Conservation (phyloP, 768 basidiomycete species). For the Tulasnella sp. region DNA sequence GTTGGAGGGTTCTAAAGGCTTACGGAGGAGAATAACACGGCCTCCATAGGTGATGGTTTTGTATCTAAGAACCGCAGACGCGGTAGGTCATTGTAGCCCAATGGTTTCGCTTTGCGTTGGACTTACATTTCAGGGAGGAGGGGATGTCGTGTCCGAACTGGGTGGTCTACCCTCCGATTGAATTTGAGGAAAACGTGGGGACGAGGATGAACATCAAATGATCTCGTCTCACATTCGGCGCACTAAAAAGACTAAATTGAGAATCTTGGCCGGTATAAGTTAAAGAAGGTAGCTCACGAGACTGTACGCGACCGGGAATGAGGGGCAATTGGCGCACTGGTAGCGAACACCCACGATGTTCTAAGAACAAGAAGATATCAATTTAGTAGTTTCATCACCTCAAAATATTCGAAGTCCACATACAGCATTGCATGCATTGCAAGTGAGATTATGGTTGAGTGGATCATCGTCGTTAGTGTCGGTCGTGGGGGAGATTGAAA, state of each 20-base stretch:
- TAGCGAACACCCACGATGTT: conserved; percentile 73
- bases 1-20: too few relatives aligned
- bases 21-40: too few relatives aligned
- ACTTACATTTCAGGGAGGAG: conserved; percentile 69
- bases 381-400: neutral
- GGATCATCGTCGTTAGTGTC: conserved; percentile 26
- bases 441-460: conserved; percentile 56
- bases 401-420: neutral
- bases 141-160: conserved; percentile 51
- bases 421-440: conserved; percentile 60
- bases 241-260: conserved; percentile 51
- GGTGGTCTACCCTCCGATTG: conserved; percentile 66
- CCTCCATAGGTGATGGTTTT: too few relatives aligned
- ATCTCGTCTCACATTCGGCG: conserved; percentile 67
- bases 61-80: too few relatives aligned
- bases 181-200: conserved; percentile 87
- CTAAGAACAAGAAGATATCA: conserved; percentile 38
- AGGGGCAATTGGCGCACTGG: conserved; percentile 88
- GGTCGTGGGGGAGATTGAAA: neutral
- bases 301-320: conserved; percentile 63
- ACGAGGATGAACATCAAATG: conserved; percentile 78
- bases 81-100: too few relatives aligned
- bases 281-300: conserved; percentile 48
- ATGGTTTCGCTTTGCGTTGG: neutral
- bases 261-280: conserved; percentile 6